Conservation (phyloP, 1,139 yeast genomes). For the Arxiozyma heterogenica region DNA sequence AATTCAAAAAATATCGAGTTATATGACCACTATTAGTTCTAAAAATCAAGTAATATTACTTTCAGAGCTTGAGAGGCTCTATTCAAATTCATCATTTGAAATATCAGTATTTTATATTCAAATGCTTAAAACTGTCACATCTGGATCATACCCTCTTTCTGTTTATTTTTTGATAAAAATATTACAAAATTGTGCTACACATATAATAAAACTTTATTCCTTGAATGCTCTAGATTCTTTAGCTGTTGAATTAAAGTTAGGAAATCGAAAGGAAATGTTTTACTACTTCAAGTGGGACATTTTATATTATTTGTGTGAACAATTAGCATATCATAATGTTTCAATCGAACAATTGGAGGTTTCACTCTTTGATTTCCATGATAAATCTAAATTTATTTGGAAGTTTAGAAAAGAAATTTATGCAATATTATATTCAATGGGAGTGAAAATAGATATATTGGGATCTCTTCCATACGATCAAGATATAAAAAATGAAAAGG, state of each 20-base stretch:
- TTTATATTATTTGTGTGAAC: neutral
- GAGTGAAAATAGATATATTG: conserved; percentile 10
- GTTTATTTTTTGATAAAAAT: neutral
- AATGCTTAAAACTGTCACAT: neutral
- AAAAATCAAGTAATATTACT: conserved; percentile 25
- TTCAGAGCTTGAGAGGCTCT: conserved; percentile 17
- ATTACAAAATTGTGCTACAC: neutral
- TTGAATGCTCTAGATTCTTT: neutral
- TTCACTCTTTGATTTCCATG: conserved; percentile 19
- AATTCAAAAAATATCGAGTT: conserved; percentile 11
- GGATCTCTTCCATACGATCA: conserved; percentile 4
- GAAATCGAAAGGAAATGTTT: neutral
- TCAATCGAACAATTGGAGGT: conserved; percentile 19
- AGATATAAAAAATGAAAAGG: conserved; percentile 10
- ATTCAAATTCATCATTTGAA: conserved; percentile 6
- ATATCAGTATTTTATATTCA: neutral
- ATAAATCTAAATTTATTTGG: conserved; percentile 12
- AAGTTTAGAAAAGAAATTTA: conserved; percentile 13
- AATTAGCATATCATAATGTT: neutral
- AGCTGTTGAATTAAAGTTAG: neutral
- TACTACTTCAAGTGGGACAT: neutral
- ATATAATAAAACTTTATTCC: neutral
- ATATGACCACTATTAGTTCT: conserved; percentile 19
- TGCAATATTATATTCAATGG: conserved; percentile 21
- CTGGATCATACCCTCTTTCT: neutral